Evolutionary conservation across 2,329 filamentous ascomycete species (phyloP), one percentile per base, ranked within the genome.

Genomic region (Epichloe coenophiala): DNA sequence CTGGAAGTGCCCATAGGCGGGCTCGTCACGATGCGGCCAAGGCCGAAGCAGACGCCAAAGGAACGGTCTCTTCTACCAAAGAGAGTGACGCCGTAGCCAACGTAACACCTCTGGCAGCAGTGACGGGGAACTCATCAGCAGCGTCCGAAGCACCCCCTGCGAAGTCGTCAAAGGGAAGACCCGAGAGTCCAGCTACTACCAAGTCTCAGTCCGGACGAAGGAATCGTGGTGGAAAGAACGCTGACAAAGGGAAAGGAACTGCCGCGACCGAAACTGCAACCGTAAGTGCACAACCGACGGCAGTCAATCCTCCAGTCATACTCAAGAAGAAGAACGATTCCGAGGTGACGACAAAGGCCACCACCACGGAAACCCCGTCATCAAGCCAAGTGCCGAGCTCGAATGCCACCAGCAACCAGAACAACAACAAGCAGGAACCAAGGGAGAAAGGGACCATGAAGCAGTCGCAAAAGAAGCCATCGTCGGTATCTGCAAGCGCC

Each of bases 1-100:
- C 79, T 11, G 78, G 78, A 38, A 79, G 76, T 57, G 77, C 80
- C 13, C 77, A 82, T 61, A 71, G 81, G 52, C 75, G 76, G 60
- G 77, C 77, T 15, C 74, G 78, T 7, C 74, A 77, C 53, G 75
- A 80, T 57, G 75, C 75, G 47, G 74, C 75, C 12, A 80, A 80
- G 62, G 71, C 74, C 1, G 77, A 81, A 19, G 64, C 69, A 11
- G 70, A 73, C 41, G 55, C 64, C 12, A 77, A 75, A 55, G 42
- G 33, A 35, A 15, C 46, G n/a, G 35, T 62, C 2, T 55, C 65
- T n/a, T 21, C 64, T 12, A 55, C 55, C 35, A 73, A 72, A 51
- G 65, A 68, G 27, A 13, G 35, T 21, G 15, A 37, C 9, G 23
- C 56, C 13, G 45, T 57, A 15, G 45, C 58, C 19, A 56, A 56